These are phyloP conservation scores for Alternaria ethzedia DNA, from an alignment of 2,329 filamentous ascomycete species.

Conservation along the genomic window DNA sequence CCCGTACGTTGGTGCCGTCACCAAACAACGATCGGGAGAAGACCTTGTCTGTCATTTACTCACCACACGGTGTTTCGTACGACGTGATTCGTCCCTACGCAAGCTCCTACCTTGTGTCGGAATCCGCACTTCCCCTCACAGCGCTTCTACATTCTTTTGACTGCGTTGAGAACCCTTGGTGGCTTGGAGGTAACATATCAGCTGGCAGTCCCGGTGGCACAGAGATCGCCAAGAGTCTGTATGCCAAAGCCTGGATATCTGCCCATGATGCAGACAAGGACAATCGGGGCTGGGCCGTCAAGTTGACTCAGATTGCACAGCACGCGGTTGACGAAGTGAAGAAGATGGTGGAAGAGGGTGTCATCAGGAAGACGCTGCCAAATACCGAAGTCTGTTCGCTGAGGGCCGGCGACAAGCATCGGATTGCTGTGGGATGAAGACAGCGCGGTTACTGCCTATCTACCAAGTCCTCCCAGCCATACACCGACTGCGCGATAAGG, in stretches of 20 bases:
- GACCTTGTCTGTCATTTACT: constrained; percentile 68
- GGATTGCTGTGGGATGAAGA: constrained; percentile 25
- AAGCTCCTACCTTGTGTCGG: constrained; percentile 61
- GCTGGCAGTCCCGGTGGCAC: constrained; percentile 64
- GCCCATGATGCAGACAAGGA: constrained; percentile 68
- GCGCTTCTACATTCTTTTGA: constrained; percentile 71
- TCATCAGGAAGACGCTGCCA: constrained; percentile 9
- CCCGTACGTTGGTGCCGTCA: constrained; percentile 41
- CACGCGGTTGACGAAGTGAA: constrained; percentile 38
- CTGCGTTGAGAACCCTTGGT: constrained; percentile 65
- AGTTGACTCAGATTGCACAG: constrained; percentile 56
- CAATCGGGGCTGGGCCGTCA: constrained; percentile 59
- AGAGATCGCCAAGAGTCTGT: constrained; percentile 61
- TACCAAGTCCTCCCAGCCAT: not conserved
- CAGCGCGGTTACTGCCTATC: not conserved
- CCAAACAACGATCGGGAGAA: constrained; percentile 46
- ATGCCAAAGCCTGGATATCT: constrained; percentile 65
- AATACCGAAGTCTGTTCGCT: constrained; percentile 30
- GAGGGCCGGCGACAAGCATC: constrained; percentile 26
- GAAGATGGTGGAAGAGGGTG: constrained; percentile 32
- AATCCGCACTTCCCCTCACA: constrained; percentile 67
- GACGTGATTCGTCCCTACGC: constrained; percentile 62
- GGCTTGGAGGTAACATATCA: constrained; percentile 65
- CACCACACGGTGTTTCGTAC: constrained; percentile 67
- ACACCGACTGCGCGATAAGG: not conserved